phyloP scores from a whole-genome alignment of 768 basidiomycete species.

The Agrocybe praecox region DNA sequence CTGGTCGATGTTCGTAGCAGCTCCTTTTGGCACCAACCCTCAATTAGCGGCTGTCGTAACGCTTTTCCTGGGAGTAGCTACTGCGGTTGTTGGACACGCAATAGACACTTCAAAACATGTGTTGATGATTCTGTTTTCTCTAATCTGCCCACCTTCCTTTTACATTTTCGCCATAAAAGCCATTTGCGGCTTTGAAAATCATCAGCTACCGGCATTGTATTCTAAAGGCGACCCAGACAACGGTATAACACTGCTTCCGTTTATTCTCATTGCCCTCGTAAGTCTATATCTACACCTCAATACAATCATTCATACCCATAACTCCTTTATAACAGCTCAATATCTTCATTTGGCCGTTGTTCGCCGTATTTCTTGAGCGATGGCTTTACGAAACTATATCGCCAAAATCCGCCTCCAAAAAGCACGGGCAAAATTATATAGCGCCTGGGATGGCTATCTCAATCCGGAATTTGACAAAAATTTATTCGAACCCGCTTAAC shows the following conservation, averaged over 20 bases:
- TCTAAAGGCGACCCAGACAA: slow-evolving; percentile 63
- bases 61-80: slow-evolving; percentile 65
- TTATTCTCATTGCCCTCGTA: slow-evolving; percentile 69
- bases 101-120: slow-evolving; percentile 43
- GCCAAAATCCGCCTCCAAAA: slow-evolving; percentile 3
- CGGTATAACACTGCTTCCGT: slow-evolving; percentile 52
- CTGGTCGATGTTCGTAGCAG: slow-evolving; percentile 72
- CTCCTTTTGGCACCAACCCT: slow-evolving; percentile 72
- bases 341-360: slow-evolving; percentile 73
- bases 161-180: slow-evolving; percentile 73
- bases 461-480: slow-evolving; percentile 60
- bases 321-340: slow-evolving; percentile 47
- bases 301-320: neutral
- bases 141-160: slow-evolving; percentile 77
- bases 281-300: slow-evolving; percentile 19
- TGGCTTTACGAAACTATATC: slow-evolving; percentile 58
- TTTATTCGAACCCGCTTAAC: slow-evolving; percentile 46
- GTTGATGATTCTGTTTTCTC: slow-evolving; percentile 60
- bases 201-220: slow-evolving; percentile 54
- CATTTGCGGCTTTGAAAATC: slow-evolving; percentile 68
- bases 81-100: slow-evolving; percentile 68
- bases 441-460: slow-evolving; percentile 58
- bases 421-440: slow-evolving; percentile 18
- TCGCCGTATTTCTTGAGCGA: slow-evolving; percentile 62
- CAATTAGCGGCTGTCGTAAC: slow-evolving; percentile 70